These are phyloP conservation scores for Lyophyllum atratum DNA, from an alignment of 768 basidiomycete genomes.

Conservation along the genomic window DNA sequence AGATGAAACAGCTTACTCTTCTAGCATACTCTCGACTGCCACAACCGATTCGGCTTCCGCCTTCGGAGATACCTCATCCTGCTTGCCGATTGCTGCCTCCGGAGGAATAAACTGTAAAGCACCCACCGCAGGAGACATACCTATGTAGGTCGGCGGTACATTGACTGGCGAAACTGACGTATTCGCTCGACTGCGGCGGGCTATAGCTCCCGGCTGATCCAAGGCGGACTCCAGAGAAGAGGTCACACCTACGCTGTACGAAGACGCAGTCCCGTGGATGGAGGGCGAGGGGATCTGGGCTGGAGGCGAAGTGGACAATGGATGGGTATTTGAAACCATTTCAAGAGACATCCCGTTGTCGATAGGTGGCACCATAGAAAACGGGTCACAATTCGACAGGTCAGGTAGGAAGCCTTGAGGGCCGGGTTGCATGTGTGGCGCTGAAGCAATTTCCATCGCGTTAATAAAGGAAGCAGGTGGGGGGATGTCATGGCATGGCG, in stretches of 20 bases:
- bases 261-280: slow-evolving; percentile 38
- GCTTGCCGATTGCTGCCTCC: slow-evolving; percentile 17
- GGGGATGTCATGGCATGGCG: slow-evolving; percentile 37
- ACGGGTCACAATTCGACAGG: slow-evolving; percentile 36
- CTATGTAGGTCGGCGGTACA: slow-evolving; percentile 16
- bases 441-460: slow-evolving; percentile 33
- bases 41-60: slow-evolving; percentile 34
- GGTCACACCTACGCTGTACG: slow-evolving; percentile 37
- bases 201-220: slow-evolving; percentile 34
- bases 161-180: slow-evolving; percentile 30
- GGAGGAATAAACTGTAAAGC: slow-evolving; percentile 19
- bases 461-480: slow-evolving; percentile 34
- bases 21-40: slow-evolving; percentile 51
- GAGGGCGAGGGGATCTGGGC: slow-evolving; percentile 39
- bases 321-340: slow-evolving; percentile 36
- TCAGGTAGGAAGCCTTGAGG: slow-evolving; percentile 44
- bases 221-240: slow-evolving; percentile 50
- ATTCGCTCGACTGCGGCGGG: slow-evolving; percentile 39
- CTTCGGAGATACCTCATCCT: slow-evolving; percentile 24
- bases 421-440: slow-evolving; percentile 27
- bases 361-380: slow-evolving; percentile 29
- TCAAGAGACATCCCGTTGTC: slow-evolving; percentile 39
- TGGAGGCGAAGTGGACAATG: slow-evolving; percentile 34
- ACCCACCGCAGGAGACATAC: slow-evolving; percentile 27
- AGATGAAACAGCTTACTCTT: slow-evolving; percentile 44